Conservation (phyloP, 139 green algal genomes). For the Micromonas pusilla region DNA sequence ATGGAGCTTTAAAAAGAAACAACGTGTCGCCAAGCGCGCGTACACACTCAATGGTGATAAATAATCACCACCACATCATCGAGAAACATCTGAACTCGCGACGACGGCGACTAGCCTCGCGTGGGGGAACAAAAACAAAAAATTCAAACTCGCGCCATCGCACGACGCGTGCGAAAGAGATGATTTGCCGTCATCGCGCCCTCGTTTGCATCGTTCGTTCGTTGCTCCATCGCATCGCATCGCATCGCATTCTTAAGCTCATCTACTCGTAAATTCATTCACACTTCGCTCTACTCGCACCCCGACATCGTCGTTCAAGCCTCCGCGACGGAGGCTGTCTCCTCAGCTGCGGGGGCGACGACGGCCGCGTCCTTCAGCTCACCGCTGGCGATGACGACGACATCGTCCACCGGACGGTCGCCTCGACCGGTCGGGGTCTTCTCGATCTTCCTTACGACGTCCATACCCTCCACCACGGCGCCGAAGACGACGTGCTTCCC, state of each 20-base stretch:
- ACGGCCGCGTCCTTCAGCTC: background rate
- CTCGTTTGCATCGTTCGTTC: background rate
- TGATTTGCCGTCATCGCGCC: background rate
- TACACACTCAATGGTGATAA: no score
- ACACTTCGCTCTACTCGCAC: background rate
- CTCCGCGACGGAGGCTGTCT: background rate
- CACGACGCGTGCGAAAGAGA: no score
- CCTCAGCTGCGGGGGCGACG: background rate
- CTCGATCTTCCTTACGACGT: constrained; percentile 82
- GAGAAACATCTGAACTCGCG: no score
- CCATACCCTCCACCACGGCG: constrained; percentile 80
- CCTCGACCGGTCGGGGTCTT: constrained; percentile 21
- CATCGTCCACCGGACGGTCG: background rate
- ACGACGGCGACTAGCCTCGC: background rate
- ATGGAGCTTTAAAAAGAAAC: no score
- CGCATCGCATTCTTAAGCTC: background rate
- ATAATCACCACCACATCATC: background rate
- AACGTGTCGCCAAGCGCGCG: no score
- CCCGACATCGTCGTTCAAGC: background rate
- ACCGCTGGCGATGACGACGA: background rate
- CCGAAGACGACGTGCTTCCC: constrained; percentile 83
- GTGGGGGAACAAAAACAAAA: no score
- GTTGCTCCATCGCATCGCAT: background rate
- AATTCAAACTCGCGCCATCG: no score
- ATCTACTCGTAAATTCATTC: background rate